Base-by-base conservation (phyloP, 2,329 filamentous ascomycete species). In the Ophiostoma triangulosporum region DNA sequence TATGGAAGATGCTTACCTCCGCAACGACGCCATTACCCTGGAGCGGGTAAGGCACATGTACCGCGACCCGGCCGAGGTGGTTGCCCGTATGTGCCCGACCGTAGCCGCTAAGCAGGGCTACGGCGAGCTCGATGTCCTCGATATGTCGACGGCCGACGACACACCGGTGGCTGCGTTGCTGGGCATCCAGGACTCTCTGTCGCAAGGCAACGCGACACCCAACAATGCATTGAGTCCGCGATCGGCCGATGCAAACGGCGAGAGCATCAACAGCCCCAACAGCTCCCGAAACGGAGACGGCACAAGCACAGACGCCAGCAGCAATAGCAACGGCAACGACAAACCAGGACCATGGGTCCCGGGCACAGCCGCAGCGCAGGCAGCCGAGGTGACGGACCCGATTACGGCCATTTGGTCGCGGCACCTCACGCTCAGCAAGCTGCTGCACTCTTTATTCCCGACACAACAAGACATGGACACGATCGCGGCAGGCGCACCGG, bases 371-470 rank as follows among this genome's bases (percentile, higher is more conserved):
- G 31, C 27, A 0, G 24, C 38, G 15, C n/a, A n/a, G n/a, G 5
- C 14, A 7, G 24, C 8, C 3, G 15, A 31, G 3, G 7, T 45
- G 4, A 4, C 17, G 3, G 51, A 56, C 33, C 40, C 48, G 1
- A 40, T 54, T 17, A 35, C 40, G 12, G 33, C 38, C 2, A 35
- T 35, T 3, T 62, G 58, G 51, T 53, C 60, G 29, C 62, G 62
- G 20, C 35, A 68, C 38, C 64, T 65, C 0, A 64, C 66, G 57
- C 48, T 69, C 56, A 59, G 65, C 53, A 59, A 62, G 54, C 52
- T 57, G 43, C 46, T 73, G 52, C 58, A 67, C 27, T 58, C 59
- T 1, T 49, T 66, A 2, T 66, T 71, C 12, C 69, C 68, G 0
- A 59, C 63, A 2, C 65, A 66, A 46, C 57, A 63, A 9, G 65